phyloP scores from a whole-genome alignment of 805 yeast species.

The Metschnikowia matae region DNA sequence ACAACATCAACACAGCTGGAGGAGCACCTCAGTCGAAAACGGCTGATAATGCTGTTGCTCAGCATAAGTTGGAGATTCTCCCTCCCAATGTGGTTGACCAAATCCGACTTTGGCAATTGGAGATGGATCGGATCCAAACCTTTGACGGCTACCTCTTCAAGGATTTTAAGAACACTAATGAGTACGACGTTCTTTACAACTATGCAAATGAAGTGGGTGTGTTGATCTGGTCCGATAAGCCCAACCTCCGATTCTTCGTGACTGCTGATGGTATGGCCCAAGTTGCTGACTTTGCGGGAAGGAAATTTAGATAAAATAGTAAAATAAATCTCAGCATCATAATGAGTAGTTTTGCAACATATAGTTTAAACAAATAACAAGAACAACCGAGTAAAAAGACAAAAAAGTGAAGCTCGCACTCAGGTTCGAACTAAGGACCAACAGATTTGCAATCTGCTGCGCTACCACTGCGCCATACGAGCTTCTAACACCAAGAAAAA shows the following conservation, averaged over 20 bases:
- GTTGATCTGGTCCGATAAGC: conserved; percentile 76
- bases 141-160: conserved; percentile 84
- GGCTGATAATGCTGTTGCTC: conserved; percentile 29
- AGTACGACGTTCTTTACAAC: conserved; percentile 63
- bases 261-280: conserved; percentile 83
- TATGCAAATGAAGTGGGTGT: conserved; percentile 93
- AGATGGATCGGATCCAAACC: conserved; percentile 84
- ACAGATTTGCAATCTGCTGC: conserved; percentile 99
- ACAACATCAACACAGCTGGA: conserved; percentile 44
- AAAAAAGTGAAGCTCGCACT: conserved; percentile 63
- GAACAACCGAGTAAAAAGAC: conserved; percentile 1
- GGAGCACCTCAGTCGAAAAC: conserved; percentile 35
- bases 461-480: conserved; percentile 96
- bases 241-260: conserved; percentile 73
- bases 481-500: conserved; percentile 24
- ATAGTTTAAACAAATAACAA: too few relatives aligned
- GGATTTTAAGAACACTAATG: conserved; percentile 75
- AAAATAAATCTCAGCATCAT: not conserved
- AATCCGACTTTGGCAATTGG: conserved; percentile 92
- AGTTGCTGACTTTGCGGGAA: conserved; percentile 84
- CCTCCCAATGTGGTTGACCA: conserved; percentile 99
- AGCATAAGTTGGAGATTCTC: conserved; percentile 55
- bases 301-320: conserved; percentile 34
- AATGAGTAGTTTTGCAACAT: too few relatives aligned
- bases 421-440: conserved; percentile 98